Evolutionary conservation across 352 stramenopile species (phyloP).

Genomic region (Phytophthora pinifolia): DNA sequence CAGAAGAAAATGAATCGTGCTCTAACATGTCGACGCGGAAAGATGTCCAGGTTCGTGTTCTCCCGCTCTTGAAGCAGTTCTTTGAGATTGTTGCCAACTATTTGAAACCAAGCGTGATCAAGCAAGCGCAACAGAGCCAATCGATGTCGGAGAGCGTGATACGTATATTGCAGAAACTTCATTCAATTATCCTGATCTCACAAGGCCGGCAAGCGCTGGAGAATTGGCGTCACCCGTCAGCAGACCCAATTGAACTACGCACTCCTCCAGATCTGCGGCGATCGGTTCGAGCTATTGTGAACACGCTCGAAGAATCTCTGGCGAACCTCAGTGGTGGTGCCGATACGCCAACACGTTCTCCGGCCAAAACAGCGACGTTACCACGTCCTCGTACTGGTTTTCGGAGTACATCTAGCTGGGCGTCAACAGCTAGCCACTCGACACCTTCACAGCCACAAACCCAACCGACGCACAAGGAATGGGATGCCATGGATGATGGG

Average conservation of each 20-base stretch:
- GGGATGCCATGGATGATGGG: conserved; percentile 48
- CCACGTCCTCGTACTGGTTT: conserved; percentile 18
- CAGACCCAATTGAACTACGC: conserved; percentile 57
- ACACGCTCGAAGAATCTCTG: conserved; percentile 37
- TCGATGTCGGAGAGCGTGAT: conserved; percentile 38
- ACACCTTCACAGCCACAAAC: conserved; percentile 9
- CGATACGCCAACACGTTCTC: conserved; percentile 2
- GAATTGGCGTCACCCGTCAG: conserved; percentile 49
- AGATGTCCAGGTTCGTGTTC: conserved; percentile 14
- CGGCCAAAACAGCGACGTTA: background rate
- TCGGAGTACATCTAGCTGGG: conserved; percentile 22
- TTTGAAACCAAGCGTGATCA: conserved; percentile 42
- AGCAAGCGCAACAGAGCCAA: conserved; percentile 36
- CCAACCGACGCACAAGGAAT: conserved; percentile 24
- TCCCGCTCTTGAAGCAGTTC: conserved; percentile 46
- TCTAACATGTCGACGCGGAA: conserved; percentile 8
- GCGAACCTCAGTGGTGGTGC: conserved; percentile 17
- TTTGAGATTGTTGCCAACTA: conserved; percentile 53
- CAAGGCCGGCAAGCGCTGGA: conserved; percentile 45
- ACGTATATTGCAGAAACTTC: conserved; percentile 44
- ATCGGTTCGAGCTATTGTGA: conserved; percentile 56
- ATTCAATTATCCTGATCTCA: conserved; percentile 68
- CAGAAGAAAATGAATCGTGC: conserved; percentile 17
- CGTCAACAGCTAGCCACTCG: conserved; percentile 11
- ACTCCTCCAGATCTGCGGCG: conserved; percentile 59